Evolutionary conservation across 306 rosid species (phyloP).

Genomic region (Malus sylvestris): DNA sequence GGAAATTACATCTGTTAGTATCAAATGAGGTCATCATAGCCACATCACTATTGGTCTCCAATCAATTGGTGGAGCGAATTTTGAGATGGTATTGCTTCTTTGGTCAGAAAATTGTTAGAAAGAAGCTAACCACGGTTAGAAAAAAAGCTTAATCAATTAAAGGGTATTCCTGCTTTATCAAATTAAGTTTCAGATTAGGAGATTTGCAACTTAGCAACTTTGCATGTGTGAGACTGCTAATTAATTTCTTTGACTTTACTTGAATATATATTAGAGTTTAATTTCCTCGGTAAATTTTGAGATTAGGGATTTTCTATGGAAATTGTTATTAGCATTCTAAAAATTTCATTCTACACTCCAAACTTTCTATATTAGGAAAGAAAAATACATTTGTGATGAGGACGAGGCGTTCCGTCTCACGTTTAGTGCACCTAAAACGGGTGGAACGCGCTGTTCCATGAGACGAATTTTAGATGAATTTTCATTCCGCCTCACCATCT

Average conservation of each 20-base stretch:
- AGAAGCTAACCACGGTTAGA: neutral
- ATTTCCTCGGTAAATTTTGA: neutral
- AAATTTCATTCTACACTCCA: too few relatives aligned
- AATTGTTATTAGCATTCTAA: too few relatives aligned
- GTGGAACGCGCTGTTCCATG: too few relatives aligned
- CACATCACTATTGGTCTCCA: conserved; percentile 14
- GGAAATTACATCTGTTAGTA: conserved; percentile 36
- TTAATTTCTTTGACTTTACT: neutral
- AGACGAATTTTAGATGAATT: too few relatives aligned
- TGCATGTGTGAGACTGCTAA: neutral
- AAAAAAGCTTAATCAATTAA: neutral
- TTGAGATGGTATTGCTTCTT: conserved; percentile 16
- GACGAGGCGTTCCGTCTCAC: too few relatives aligned
- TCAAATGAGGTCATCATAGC: conserved; percentile 14
- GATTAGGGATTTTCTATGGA: neutral
- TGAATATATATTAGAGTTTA: neutral
- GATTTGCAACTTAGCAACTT: neutral
- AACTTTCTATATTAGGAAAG: too few relatives aligned
- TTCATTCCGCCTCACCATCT: too few relatives aligned
- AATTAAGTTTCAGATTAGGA: neutral
- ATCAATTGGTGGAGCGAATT: conserved; percentile 8
- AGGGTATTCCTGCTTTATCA: neutral
- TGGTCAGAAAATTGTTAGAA: conserved; percentile 38
- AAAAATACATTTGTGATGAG: too few relatives aligned
- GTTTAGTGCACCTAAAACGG: too few relatives aligned